Base-by-base conservation (phyloP, 768 basidiomycete species). In the Xerocomus potaroensis region DNA sequence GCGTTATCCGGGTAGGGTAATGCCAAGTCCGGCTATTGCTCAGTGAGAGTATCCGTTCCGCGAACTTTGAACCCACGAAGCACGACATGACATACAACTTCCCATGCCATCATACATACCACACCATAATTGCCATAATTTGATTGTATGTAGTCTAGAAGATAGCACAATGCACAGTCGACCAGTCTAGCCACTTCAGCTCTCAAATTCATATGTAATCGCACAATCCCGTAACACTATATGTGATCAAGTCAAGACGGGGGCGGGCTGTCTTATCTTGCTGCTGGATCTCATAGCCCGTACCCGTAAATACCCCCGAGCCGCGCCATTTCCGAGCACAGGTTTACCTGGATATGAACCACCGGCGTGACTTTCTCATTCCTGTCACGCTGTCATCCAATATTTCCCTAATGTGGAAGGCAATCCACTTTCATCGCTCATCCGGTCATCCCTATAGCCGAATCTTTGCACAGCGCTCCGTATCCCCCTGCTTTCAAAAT, bases 401-500 rank as follows among this genome's bases (percentile, higher is more conserved):
- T 61, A n/a, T 9, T 50, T 32, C 14, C 57, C 58, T 18, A 35
- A 61, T 49, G 9, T 30, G 34, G 12, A 33, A 5, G 36, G 53
- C 54, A 52, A 48, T 12, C 15, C 23, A 33, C 36, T 22, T 36
- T 45, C 53, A 15, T 16, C 48, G 47, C 51, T 7, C 23, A 63
- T 23, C 21, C 15, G 48, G 54, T 4, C 21, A 57, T 24, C 16
- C 11, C 8, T 2, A 24, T 19, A 30, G 5, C 48, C 44, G 50
- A 43, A 2, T 36, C 16, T 37, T 24, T 45, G 24, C 48, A 44
- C 40, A 74, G 52, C 52, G 42, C 53, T 34, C 45, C 68, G 47
- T 77, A 59, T 16, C 70, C 71, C 11, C 80, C 77, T 27, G 81
- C 79, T 59, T 76, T 79, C 52, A 64, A 69, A 50, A 88, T 68